phyloP scores from a whole-genome alignment of 2,329 filamentous ascomycete genomes.

The Monosporascus sp. region DNA sequence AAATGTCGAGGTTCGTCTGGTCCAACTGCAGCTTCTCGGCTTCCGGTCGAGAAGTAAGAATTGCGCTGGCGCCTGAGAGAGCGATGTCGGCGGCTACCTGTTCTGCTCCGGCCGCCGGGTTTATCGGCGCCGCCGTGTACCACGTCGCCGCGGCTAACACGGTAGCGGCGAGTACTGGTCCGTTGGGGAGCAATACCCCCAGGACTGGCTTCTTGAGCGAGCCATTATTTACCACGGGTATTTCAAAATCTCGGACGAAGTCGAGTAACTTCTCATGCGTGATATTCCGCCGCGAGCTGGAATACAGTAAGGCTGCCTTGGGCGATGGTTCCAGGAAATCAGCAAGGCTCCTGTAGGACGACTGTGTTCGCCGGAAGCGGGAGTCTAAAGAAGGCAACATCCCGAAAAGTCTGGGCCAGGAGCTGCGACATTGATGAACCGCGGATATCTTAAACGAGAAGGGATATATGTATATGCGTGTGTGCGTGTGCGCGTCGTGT shows the following conservation, averaged over 20 bases:
- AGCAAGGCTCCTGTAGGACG: slow-evolving; percentile 27
- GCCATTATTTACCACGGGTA: slow-evolving; percentile 17
- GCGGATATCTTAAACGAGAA: neutral
- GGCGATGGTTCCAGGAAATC: slow-evolving; percentile 27
- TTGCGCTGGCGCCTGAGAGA: slow-evolving; percentile 39
- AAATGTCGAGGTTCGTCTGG: slow-evolving; percentile 31
- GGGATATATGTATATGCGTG: neutral
- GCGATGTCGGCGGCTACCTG: slow-evolving; percentile 47
- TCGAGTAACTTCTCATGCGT: slow-evolving; percentile 26
- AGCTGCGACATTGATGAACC: neutral
- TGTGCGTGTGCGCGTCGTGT: neutral
- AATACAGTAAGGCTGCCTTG: slow-evolving; percentile 23
- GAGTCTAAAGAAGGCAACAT: neutral
- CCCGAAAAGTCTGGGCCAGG: neutral
- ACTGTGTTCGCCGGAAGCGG: neutral
- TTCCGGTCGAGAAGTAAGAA: slow-evolving; percentile 39
- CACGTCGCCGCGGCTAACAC: slow-evolving; percentile 43
- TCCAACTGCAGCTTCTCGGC: slow-evolving; percentile 33
- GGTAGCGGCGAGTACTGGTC: slow-evolving; percentile 45
- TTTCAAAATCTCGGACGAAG: slow-evolving; percentile 28
- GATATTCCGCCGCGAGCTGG: slow-evolving; percentile 21
- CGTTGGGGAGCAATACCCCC: slow-evolving; percentile 48
- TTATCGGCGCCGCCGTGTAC: slow-evolving; percentile 49
- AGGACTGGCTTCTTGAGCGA: slow-evolving; percentile 35
- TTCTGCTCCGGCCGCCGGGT: slow-evolving; percentile 40